Percentiles rank a stretch among this genome's conserved stretches.
Evolutionary conservation across 495 filamentous ascomycete species (phyloP).

Genomic region (Neurospora intermedia): DNA sequence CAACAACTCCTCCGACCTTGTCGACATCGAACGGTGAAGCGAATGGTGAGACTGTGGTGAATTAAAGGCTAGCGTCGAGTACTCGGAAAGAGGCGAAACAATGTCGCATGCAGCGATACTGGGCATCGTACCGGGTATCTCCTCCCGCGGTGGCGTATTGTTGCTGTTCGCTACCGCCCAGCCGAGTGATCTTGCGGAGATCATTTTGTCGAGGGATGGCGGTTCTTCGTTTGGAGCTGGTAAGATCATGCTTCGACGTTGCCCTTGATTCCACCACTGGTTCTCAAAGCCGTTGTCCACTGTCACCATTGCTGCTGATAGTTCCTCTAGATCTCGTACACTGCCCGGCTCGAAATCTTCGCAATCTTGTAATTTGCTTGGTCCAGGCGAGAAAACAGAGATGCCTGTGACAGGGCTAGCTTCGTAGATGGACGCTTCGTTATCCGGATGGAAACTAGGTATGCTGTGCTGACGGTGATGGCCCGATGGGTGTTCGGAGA

Average conservation of each 20-base stretch:
- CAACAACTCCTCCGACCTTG: slow-evolving; percentile 23
- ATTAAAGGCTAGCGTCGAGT: background rate
- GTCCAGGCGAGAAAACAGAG: slow-evolving; percentile 19
- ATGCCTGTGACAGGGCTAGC: slow-evolving; percentile 14
- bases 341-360: slow-evolving; percentile 11
- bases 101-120: background rate
- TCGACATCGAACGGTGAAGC: slow-evolving; percentile 17
- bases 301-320: slow-evolving; percentile 45
- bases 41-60: slow-evolving; percentile 1
- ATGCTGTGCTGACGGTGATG: slow-evolving; percentile 1
- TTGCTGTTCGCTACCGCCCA: slow-evolving; percentile 7
- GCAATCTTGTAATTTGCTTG: background rate
- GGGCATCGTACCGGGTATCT: background rate
- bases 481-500: background rate
- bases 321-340: slow-evolving; percentile 32
- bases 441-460: background rate
- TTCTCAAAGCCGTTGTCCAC: slow-evolving; percentile 44
- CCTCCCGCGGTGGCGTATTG: background rate
- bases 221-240: background rate
- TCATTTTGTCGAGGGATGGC: background rate
- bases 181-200: slow-evolving; percentile 4
- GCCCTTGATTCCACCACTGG: slow-evolving; percentile 40
- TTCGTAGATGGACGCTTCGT: slow-evolving; percentile 6
- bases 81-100: slow-evolving; percentile 6
- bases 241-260: slow-evolving; percentile 11